Evolutionary conservation across 345 rosid genomes (phyloP), one percentile per base, ranked within the genome.

Genomic region (Clarkia xantiana): DNA sequence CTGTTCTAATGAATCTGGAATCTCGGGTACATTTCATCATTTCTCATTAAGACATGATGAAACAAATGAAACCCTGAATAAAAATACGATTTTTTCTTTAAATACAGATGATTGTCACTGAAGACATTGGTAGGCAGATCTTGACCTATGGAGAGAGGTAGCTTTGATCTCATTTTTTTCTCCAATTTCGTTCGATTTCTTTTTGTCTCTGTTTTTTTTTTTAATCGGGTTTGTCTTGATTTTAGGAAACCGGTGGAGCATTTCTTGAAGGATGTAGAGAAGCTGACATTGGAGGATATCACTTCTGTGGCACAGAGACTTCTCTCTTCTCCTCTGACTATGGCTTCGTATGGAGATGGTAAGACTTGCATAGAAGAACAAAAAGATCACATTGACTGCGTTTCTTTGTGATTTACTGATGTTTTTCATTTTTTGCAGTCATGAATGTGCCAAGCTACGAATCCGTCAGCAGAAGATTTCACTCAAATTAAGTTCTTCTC

Each of bases 111-210:
- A 70, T 75, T 60, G 76, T 64, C 14, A 61, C 89, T 22, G 89
- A 84, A 76, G 93, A 88, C 67, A 75, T 80, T 43, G 94, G 89
- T 29, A 83, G 88, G 71, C 94, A 91, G 56, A 64, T 81, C 54
- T 74, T 86, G 72, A 81, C 93, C n/a, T 83, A 74, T 49, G 94
- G 94, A 59, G 80, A 83, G 61, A 90, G 98, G 98, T 86, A 78
- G 49, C 57, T 20, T 20, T 9, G 11, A 9, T 23, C 3, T 7
- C 45, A 0, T 6, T n/a, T 42, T 40, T n/a, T 18, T 42, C 1
- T 15, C 25, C 15, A 4, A 13, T 49, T 18, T 29, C 36, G 1
- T 7, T 29, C 36, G 36, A n/a, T n/a, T n/a, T n/a, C n/a, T n/a
- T n/a, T n/a, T n/a, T n/a, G n/a, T n/a, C n/a, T n/a, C n/a, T 50